These are phyloP conservation scores for Phytopythium boreale DNA, from an alignment of 352 stramenopile genomes.

Conservation along the genomic window DNA sequence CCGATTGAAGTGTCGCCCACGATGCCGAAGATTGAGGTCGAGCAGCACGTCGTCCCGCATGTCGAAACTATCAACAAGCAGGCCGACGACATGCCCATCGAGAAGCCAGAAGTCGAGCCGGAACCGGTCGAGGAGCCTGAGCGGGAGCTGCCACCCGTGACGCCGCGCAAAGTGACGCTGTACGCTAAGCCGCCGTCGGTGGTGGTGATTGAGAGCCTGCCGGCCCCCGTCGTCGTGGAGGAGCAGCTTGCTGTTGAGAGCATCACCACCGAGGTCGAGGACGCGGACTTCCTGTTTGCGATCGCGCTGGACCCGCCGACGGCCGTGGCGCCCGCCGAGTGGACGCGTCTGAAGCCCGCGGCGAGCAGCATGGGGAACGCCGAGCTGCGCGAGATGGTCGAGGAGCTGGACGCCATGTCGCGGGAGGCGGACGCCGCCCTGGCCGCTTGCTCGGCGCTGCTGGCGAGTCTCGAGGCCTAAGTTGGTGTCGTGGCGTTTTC, in stretches of 20 bases:
- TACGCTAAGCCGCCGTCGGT: slow-evolving; percentile 15
- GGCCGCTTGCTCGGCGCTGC: slow-evolving; percentile 24
- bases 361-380: slow-evolving; percentile 24
- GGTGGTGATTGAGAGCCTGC: not conserved
- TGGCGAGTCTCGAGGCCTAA: slow-evolving; percentile 17
- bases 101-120: not conserved
- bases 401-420: slow-evolving; percentile 37
- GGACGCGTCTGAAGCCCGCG: slow-evolving; percentile 18
- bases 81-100: not conserved
- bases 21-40: slow-evolving; percentile 1
- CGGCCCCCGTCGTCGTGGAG: not conserved
- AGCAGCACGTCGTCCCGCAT: not conserved
- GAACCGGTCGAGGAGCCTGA: slow-evolving; percentile 14
- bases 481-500: slow-evolving; percentile 1
- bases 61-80: not conserved
- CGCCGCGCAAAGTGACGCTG: slow-evolving; percentile 29
- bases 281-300: slow-evolving; percentile 31
- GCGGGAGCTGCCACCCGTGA: not conserved
- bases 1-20: not conserved
- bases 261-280: slow-evolving; percentile 11
- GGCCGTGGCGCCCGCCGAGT: slow-evolving; percentile 15
- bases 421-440: slow-evolving; percentile 31
- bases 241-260: not conserved
- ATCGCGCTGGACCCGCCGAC: slow-evolving; percentile 33
- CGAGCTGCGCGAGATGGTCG: slow-evolving; percentile 35